Percentiles rank a stretch among this genome's conserved stretches.
Evolutionary conservation across 2,329 filamentous ascomycete genomes (phyloP).

Genomic region (Penicillium sp.): DNA sequence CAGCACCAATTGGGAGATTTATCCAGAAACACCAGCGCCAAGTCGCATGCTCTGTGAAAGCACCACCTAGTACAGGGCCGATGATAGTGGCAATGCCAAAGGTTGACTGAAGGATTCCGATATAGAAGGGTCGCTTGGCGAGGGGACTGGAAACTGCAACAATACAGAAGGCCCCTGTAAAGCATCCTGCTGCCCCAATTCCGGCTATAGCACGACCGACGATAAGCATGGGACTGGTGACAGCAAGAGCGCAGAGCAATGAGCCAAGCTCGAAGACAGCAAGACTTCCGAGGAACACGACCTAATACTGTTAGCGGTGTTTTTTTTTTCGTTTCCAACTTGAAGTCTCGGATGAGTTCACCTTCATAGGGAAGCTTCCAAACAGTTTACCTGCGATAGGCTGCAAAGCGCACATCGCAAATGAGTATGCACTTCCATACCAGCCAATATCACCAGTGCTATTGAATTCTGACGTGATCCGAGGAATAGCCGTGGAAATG

Average conservation of each 20-base stretch:
- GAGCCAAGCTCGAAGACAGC: not conserved
- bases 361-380: not conserved
- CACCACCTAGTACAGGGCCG: not conserved
- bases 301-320: not conserved
- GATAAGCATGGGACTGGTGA: not conserved
- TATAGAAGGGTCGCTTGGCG: not conserved
- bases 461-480: not conserved
- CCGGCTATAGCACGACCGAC: not conserved
- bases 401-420: not conserved
- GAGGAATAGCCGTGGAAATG: not conserved
- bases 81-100: not conserved
- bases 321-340: accelerated
- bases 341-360: not conserved
- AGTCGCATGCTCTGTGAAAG: not conserved
- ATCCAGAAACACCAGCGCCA: conserved; percentile 1
- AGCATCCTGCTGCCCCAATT: not conserved
- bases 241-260: not conserved
- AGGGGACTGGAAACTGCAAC: not conserved
- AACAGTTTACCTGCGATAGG: not conserved
- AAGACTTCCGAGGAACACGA: not conserved
- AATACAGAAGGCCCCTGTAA: not conserved
- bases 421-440: not conserved
- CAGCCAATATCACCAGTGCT: not conserved
- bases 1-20: not conserved
- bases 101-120: not conserved